phyloP scores from a whole-genome alignment of 2,329 filamentous ascomycete species.

The Paracoccidioides lutzii region DNA sequence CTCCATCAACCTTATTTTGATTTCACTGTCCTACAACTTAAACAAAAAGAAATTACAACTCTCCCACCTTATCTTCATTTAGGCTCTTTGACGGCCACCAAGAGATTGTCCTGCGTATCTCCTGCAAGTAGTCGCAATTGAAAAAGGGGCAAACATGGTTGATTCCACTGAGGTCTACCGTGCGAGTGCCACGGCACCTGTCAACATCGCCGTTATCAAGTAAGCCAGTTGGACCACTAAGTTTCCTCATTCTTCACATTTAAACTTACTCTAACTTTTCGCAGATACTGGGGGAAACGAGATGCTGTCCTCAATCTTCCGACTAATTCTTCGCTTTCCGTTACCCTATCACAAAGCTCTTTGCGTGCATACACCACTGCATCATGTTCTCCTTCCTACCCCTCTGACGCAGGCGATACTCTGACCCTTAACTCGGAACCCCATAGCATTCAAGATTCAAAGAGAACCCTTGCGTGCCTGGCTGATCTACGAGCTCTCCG shows the following conservation, averaged over 20 bases:
- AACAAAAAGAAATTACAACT: background rate
- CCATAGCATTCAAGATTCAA: conserved; percentile 68
- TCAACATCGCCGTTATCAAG: conserved; percentile 98
- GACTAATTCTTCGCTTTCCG: conserved; percentile 93
- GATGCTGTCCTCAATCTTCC: conserved; percentile 88
- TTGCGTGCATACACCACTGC: conserved; percentile 93
- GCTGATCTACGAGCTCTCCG: conserved; percentile 70
- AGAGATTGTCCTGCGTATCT: background rate
- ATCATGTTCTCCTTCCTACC: conserved; percentile 66
- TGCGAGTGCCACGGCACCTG: conserved; percentile 88
- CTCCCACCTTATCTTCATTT: background rate
- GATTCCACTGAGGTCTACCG: conserved; percentile 52
- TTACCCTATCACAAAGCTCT: conserved; percentile 87
- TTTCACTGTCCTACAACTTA: background rate
- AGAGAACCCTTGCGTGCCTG: conserved; percentile 90
- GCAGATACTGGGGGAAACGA: conserved; percentile 89
- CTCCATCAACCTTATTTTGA: background rate
- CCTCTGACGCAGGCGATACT: conserved; percentile 44
- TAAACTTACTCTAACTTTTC: conserved; percentile 1
- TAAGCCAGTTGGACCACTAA: conserved; percentile 29
- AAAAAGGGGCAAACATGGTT: conserved; percentile 16
- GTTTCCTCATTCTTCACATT: conserved; percentile 1
- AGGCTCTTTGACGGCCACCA: background rate
- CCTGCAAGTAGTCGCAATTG: background rate
- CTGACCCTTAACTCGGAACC: conserved; percentile 72